Evolutionary conservation across 2,329 filamentous ascomycete genomes (phyloP).

Genomic region (Didymella arachidicola): DNA sequence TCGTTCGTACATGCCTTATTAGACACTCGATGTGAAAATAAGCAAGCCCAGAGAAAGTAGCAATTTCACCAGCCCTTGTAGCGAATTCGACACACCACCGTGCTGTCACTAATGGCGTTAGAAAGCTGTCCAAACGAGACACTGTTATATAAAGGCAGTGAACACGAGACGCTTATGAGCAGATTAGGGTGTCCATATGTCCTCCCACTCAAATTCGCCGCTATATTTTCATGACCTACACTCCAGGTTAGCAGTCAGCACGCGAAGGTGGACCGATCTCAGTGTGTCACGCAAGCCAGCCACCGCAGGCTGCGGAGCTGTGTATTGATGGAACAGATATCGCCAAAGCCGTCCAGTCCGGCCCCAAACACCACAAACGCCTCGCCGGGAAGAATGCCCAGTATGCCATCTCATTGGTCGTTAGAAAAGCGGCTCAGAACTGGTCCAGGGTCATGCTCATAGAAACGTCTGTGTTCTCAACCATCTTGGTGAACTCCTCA

Average conservation of each 20-base stretch:
- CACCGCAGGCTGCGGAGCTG: conserved; percentile 8
- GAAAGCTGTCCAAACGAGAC: no score
- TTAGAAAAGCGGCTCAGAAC: conserved; percentile 41
- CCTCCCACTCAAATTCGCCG: neutral
- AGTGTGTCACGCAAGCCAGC: neutral
- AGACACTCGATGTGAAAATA: no score
- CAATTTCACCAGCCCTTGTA: no score
- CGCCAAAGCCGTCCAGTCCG: conserved; percentile 29
- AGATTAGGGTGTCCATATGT: no score
- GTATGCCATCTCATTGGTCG: conserved; percentile 22
- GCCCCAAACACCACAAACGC: conserved; percentile 44
- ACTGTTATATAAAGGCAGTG: no score
- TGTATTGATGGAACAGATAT: conserved; percentile 41
- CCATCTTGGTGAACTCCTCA: conserved; percentile 98
- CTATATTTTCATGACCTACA: neutral
- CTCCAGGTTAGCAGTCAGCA: neutral
- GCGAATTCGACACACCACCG: no score
- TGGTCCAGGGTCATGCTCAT: conserved; percentile 73
- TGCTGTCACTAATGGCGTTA: no score
- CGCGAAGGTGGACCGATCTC: neutral
- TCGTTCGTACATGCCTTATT: no score
- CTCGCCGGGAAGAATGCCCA: conserved; percentile 38
- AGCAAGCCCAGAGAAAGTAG: no score
- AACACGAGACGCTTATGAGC: no score
- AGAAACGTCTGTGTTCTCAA: conserved; percentile 84